A percentile compares a stretch with the other conserved stretches of the same genome.
phyloP scores from a whole-genome alignment of 257 asterid species.

The Leonotis leonurus region DNA sequence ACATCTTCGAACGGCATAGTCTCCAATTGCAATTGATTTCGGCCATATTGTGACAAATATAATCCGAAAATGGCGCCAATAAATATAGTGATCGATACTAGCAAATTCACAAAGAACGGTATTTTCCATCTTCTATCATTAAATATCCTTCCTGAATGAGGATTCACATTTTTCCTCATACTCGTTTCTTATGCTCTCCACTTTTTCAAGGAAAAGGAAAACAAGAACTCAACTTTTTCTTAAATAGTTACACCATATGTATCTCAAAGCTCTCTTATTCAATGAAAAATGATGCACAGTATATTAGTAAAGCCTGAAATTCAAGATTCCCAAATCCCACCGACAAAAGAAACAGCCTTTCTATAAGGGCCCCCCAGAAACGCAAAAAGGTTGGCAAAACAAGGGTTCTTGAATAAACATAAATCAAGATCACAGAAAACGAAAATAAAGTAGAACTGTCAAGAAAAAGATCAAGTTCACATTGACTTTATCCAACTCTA shows the following conservation, averaged over 20 bases:
- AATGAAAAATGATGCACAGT: constrained; percentile 2
- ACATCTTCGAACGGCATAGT: constrained; percentile 27
- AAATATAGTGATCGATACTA: constrained; percentile 55
- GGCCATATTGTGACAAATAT: constrained; percentile 41
- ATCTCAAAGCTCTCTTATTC: constrained; percentile 10
- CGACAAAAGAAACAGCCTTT: constrained; percentile 25
- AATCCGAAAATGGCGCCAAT: constrained; percentile 50
- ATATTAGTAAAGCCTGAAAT: background rate
- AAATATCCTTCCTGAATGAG: constrained; percentile 61
- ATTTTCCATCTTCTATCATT: constrained; percentile 79
- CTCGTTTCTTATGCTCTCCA: constrained; percentile 11
- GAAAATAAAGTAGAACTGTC: background rate
- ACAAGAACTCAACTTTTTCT: background rate
- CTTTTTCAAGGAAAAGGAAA: background rate
- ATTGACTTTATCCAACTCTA: background rate
- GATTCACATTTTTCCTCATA: constrained; percentile 54
- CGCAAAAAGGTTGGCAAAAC: constrained; percentile 5
- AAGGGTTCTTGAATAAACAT: constrained; percentile 20
- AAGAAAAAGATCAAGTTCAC: constrained; percentile 1
- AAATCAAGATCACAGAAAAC: constrained; percentile 16
- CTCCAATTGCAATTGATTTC: constrained; percentile 39
- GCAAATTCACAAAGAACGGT: constrained; percentile 69
- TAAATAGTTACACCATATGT: background rate
- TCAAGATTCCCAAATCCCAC: constrained; percentile 21
- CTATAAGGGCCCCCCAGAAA: constrained; percentile 12